These are phyloP conservation scores for Phtheirospermum japonicum DNA, from an alignment of 257 asterid genomes.

Conservation along the genomic window DNA sequence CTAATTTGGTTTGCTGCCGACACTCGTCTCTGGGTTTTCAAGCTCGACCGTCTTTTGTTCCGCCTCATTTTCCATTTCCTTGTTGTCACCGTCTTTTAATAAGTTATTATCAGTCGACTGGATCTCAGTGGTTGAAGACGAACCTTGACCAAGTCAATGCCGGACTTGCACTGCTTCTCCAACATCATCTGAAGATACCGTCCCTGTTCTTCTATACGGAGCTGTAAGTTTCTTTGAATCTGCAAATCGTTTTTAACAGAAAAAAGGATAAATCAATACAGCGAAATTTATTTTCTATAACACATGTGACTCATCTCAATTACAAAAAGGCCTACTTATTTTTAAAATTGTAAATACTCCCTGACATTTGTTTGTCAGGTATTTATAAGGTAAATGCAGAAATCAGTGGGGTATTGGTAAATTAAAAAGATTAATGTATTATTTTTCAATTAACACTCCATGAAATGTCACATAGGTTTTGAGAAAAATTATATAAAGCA, in stretches of 20 bases:
- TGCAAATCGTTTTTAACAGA: constrained; percentile 29
- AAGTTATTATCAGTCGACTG: constrained; percentile 32
- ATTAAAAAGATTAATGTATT: too few species aligned
- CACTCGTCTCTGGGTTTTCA: constrained; percentile 35
- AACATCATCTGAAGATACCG: constrained; percentile 80
- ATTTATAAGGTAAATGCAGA: too few species aligned
- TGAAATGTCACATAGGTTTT: constrained; percentile 1
- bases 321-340: too few species aligned
- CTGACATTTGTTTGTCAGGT: too few species aligned
- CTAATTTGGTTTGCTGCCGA: constrained; percentile 27
- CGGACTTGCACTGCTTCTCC: constrained; percentile 81
- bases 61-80: constrained; percentile 24
- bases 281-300: neutral
- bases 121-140: constrained; percentile 47
- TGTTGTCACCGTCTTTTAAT: constrained; percentile 27
- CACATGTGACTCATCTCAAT: neutral
- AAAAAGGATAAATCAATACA: neutral
- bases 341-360: too few species aligned
- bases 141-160: constrained; percentile 46
- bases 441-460: neutral
- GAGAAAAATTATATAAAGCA: constrained; percentile 19
- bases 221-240: constrained; percentile 94
- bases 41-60: constrained; percentile 37
- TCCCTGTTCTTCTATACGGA: constrained; percentile 92
- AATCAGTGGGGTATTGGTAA: too few species aligned